Evolutionary conservation across 148 eudicot genomes (phyloP), one percentile per base, ranked within the genome.

Genomic region (Fagopyrum homotropicum): DNA sequence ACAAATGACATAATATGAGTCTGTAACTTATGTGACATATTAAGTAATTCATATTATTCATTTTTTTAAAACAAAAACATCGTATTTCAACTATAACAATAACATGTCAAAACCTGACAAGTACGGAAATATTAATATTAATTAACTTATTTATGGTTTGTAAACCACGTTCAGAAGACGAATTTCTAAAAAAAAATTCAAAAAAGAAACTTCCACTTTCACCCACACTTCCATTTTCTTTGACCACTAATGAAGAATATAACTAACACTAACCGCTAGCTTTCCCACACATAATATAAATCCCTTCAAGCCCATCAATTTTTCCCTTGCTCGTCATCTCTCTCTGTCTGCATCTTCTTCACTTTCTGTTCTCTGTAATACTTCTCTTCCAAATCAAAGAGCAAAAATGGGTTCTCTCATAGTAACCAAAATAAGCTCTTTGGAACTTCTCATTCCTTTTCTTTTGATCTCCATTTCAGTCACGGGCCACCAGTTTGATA

Each of bases 401-500:
- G 30, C 35, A 2, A 80, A 73, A 70, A 86, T 86, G 91, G 80
- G 82, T 73, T 81, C 77, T 11, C 61, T 66, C 57, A 71, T 79
- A 54, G 71, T 75, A 73, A 71, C 59, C 76, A 85, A 77, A 77
- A 4, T 60, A 44, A 54, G 68, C 73, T 78, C 66, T 22, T 72
- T 51, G n/a, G 45, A 72, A 57, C 43, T 85, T 22, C 35, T 79
- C 45, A 72, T 52, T 3, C 51, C 78, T 19, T 47, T 83, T 8
- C 56, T 80, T 4, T 69, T 77, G 47, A 5, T 77, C 75, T 79
- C 60, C 48, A 7, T 71, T 35, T 75, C 26, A 4, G 90, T 79
- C 17, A 87, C 85, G 5, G 78, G 83, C 47, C 82, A 73, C 74
- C 85, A 83, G 78, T 84, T 83, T 7, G 71, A 83, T 44, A 91